These are phyloP conservation scores for Neohortaea acidophila DNA, from an alignment of 495 filamentous ascomycete species.

Conservation along the genomic window DNA sequence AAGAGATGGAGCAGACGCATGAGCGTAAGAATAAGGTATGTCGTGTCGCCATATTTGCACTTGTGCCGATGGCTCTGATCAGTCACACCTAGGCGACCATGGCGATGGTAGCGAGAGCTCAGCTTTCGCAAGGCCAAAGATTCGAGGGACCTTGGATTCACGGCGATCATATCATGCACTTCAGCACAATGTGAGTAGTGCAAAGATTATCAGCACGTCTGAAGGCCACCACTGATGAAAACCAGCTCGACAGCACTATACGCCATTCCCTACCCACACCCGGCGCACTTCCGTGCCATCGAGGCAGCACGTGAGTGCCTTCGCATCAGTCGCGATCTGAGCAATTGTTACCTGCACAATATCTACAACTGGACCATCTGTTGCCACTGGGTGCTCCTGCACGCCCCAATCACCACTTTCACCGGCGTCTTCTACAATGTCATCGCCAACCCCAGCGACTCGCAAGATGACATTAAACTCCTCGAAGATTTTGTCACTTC, in stretches of 20 bases:
- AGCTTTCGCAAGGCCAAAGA: not conserved
- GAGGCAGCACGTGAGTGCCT: not conserved
- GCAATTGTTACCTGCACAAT: not conserved
- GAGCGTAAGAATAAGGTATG: not conserved
- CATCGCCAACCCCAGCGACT: not conserved
- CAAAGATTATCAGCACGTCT: not conserved
- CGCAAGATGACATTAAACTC: not conserved
- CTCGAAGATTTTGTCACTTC: not conserved
- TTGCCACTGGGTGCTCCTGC: not conserved
- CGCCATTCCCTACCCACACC: not conserved
- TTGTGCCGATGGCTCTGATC: not conserved
- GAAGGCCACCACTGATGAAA: not conserved
- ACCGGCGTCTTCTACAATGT: not conserved
- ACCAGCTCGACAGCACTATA: not conserved
- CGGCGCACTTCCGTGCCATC: too few species aligned
- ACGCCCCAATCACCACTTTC: not conserved
- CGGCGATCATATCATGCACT: not conserved
- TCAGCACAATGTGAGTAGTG: not conserved
- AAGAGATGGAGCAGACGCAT: not conserved
- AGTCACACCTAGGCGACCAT: not conserved
- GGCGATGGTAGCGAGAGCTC: not conserved
- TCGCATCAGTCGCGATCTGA: not conserved
- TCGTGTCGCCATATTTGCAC: not conserved
- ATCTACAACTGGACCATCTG: not conserved
- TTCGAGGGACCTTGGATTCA: not conserved